Conservation (phyloP, 768 basidiomycete species). For the Boletales sp. region DNA sequence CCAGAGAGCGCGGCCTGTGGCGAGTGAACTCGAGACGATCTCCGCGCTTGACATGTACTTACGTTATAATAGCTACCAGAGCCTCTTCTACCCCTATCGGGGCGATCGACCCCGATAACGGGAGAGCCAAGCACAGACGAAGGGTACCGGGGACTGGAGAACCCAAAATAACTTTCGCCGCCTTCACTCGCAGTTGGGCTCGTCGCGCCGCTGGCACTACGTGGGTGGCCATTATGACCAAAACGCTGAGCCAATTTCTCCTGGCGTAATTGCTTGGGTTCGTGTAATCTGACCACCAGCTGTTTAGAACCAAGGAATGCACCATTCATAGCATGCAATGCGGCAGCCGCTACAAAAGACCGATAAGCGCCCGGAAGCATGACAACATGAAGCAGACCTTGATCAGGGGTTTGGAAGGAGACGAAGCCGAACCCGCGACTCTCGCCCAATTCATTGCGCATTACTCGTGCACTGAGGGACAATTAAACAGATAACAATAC, state of each 20-base stretch:
- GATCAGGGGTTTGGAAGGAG: slow-evolving; percentile 77
- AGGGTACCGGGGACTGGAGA: slow-evolving; percentile 67
- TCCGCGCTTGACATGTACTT: slow-evolving; percentile 16
- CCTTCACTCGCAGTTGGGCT: slow-evolving; percentile 81
- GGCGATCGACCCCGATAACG: slow-evolving; percentile 50
- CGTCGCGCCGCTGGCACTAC: slow-evolving; percentile 78
- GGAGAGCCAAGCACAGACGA: slow-evolving; percentile 55
- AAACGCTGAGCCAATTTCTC: slow-evolving; percentile 87
- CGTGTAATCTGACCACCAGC: slow-evolving; percentile 83
- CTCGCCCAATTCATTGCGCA: slow-evolving; percentile 80
- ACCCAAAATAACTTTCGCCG: slow-evolving; percentile 70
- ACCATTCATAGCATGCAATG: slow-evolving; percentile 83
- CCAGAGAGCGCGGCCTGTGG: slow-evolving; percentile 75
- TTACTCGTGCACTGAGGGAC: slow-evolving; percentile 74
- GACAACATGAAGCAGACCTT: slow-evolving; percentile 46
- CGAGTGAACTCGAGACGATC: slow-evolving; percentile 2
- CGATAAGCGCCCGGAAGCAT: not conserved
- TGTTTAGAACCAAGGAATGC: slow-evolving; percentile 65
- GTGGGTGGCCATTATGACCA: slow-evolving; percentile 74
- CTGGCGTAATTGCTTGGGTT: slow-evolving; percentile 88
- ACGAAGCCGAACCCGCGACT: slow-evolving; percentile 92
- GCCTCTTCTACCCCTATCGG: slow-evolving; percentile 67
- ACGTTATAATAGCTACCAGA: slow-evolving; percentile 89
- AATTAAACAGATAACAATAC: not conserved
- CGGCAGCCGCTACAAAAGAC: slow-evolving; percentile 52